These are phyloP conservation scores for Neonectria magnoliae DNA, from an alignment of 2,329 filamentous ascomycete species.

Conservation along the genomic window DNA sequence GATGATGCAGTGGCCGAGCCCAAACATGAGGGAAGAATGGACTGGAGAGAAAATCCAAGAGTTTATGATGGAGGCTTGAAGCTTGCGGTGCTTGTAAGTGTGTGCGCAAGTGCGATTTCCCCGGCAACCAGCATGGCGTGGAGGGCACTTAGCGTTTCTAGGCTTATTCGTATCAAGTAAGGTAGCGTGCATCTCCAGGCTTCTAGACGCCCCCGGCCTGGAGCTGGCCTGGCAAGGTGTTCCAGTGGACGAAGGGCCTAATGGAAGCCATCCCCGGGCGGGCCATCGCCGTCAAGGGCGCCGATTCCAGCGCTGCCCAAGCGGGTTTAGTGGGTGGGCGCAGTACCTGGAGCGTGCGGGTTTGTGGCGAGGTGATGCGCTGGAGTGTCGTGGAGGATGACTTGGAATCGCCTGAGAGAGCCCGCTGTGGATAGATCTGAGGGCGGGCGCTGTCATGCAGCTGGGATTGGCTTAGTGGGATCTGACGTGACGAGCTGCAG, in stretches of 20 bases:
- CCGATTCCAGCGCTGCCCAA: neutral
- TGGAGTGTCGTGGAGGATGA: neutral
- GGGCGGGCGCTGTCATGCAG: neutral
- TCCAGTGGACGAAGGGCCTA: neutral
- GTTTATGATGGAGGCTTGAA: constrained; percentile 15
- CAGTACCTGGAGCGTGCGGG: neutral
- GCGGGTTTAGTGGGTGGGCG: neutral
- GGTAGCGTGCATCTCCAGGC: neutral
- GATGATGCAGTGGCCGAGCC: constrained; percentile 28
- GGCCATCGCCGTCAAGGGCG: neutral
- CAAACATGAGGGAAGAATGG: constrained; percentile 10
- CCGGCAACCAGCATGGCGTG: constrained; percentile 22
- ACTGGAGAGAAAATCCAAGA: constrained; percentile 16
- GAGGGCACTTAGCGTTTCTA: neutral
- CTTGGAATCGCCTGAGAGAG: constrained; percentile 12
- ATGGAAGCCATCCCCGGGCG: neutral
- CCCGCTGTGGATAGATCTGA: neutral
- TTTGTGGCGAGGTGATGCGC: neutral
- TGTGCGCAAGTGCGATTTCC: constrained; percentile 21
- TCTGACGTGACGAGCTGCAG: constrained; percentile 15
- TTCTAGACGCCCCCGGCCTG: neutral
- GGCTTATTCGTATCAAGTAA: neutral
- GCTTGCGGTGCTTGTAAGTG: constrained; percentile 10
- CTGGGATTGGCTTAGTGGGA: constrained; percentile 25
- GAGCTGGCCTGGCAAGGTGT: neutral